These are phyloP conservation scores for Sporothrix brunneoviolacea DNA, from an alignment of 2,329 filamentous ascomycete genomes.

Conservation along the genomic window DNA sequence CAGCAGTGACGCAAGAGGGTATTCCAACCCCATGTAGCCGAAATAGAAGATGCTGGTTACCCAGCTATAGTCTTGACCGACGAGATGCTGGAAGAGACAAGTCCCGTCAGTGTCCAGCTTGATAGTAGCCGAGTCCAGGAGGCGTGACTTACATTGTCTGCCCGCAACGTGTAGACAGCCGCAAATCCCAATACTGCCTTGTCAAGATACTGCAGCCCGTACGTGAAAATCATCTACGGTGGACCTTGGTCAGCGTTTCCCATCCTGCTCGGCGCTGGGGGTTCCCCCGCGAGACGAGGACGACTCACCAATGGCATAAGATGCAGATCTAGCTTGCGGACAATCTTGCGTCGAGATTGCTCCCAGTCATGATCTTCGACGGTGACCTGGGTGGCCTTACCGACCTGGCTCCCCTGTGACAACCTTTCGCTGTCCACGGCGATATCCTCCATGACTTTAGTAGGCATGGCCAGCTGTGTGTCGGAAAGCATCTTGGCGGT, in stretches of 20 bases:
- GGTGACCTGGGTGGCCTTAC: neutral
- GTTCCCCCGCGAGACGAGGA: too few relatives aligned
- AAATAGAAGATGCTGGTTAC: conserved; percentile 41
- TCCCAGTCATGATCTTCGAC: conserved; percentile 4
- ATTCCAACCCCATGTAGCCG: conserved; percentile 33
- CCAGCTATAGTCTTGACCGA: conserved; percentile 39
- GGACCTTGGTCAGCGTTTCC: neutral
- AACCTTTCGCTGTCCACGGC: neutral
- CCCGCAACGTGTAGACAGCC: neutral
- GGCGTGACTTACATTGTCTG: neutral
- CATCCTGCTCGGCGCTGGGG: too few relatives aligned
- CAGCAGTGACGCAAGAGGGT: conserved; percentile 23
- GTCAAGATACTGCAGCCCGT: conserved; percentile 4
- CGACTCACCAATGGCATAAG: neutral
- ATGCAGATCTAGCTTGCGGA: conserved; percentile 5
- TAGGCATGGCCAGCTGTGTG: neutral
- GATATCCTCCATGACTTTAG: neutral
- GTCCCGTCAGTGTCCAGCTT: too few relatives aligned
- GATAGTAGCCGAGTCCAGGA: too few relatives aligned
- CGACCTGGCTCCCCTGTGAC: neutral
- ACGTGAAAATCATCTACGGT: neutral
- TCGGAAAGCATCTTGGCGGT: neutral
- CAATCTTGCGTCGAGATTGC: conserved; percentile 1
- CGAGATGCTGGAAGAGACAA: conserved; percentile 31
- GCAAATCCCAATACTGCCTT: neutral